phyloP scores from a whole-genome alignment of 1,284 basidiomycete species.

The Rhodotorula sp. region DNA sequence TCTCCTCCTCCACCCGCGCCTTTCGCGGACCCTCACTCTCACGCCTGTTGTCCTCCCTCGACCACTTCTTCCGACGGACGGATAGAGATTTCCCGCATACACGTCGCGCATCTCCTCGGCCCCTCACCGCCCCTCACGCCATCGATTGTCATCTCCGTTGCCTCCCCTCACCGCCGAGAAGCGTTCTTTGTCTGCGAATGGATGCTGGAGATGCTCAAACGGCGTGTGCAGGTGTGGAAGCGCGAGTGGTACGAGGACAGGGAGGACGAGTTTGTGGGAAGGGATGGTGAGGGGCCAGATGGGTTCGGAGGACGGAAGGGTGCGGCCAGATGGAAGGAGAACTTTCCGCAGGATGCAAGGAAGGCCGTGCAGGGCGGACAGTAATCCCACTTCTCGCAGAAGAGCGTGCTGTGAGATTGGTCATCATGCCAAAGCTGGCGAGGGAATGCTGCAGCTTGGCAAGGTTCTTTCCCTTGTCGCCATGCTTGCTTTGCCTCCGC shows the following conservation, averaged over 20 bases:
- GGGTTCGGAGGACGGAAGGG: slow-evolving; percentile 18
- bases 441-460: too few relatives aligned
- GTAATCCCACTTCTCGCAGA: too few relatives aligned
- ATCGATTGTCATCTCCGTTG: slow-evolving; percentile 52
- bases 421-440: too few relatives aligned
- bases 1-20: slow-evolving; percentile 7
- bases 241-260: slow-evolving; percentile 64
- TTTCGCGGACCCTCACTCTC: not conserved
- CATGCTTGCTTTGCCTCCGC: too few relatives aligned
- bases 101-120: slow-evolving; percentile 34
- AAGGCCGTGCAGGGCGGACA: too few relatives aligned
- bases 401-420: too few relatives aligned
- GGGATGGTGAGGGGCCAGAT: slow-evolving; percentile 27
- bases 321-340: slow-evolving; percentile 28
- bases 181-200: slow-evolving; percentile 75
- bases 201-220: slow-evolving; percentile 78
- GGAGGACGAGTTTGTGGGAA: slow-evolving; percentile 13
- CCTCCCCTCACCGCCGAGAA: slow-evolving; percentile 72
- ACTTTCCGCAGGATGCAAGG: slow-evolving; percentile 6
- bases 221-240: slow-evolving; percentile 83
- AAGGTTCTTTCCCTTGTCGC: too few relatives aligned
- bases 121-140: slow-evolving; percentile 38
- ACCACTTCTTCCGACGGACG: not conserved
- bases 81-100: slow-evolving; percentile 30
- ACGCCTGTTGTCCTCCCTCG: not conserved